Conservation (phyloP, 148 eudicot genomes). For the Simmondsia chinensis region DNA sequence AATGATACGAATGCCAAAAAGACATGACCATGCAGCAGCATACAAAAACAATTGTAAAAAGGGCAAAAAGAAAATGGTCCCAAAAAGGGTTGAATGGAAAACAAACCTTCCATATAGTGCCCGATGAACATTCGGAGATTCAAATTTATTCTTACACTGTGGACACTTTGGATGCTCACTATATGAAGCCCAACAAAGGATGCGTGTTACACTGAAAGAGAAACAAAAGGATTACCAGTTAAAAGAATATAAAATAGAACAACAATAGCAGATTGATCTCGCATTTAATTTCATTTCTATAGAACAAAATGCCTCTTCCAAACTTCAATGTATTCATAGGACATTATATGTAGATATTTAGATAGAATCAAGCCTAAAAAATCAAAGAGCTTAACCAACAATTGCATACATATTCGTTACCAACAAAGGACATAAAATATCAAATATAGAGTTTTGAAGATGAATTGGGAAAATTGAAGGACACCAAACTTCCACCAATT, state of each 20-base stretch:
- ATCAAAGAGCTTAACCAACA: too few species aligned
- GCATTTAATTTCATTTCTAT: too few species aligned
- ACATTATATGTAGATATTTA: too few species aligned
- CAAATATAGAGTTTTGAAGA: background rate
- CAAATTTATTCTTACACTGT: conserved; percentile 86
- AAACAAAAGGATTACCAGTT: background rate
- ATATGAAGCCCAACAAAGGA: conserved; percentile 84
- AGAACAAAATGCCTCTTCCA: too few species aligned
- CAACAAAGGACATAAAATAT: background rate
- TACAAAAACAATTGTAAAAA: background rate
- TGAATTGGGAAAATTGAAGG: too few species aligned
- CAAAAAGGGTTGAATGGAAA: background rate
- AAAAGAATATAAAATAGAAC: background rate
- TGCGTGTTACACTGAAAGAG: conserved; percentile 64
- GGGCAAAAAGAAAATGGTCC: too few species aligned
- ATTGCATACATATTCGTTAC: background rate
- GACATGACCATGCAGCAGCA: background rate
- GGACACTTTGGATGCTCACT: conserved; percentile 81
- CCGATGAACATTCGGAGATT: conserved; percentile 59
- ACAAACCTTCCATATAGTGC: conserved; percentile 81
- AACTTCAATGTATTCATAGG: too few species aligned
- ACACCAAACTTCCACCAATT: too few species aligned
- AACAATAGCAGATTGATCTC: too few species aligned
- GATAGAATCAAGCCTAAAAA: too few species aligned
- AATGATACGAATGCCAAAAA: background rate